Conservation (phyloP, 805 yeast genomes). For the Saturnispora kantuleensis region DNA sequence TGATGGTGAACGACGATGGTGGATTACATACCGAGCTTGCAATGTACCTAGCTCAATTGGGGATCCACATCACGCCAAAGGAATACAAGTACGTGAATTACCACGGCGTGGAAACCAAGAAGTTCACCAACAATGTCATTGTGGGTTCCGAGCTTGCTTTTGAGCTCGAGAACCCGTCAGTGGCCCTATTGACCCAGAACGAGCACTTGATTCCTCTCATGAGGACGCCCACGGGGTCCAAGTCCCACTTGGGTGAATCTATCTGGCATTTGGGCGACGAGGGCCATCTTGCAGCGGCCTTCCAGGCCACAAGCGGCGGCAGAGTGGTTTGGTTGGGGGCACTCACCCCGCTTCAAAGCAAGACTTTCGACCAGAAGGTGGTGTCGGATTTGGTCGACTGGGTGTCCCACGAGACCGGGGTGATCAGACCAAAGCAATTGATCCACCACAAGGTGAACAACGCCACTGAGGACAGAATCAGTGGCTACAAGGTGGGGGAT, state of each 20-base stretch:
- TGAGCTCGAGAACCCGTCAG: slow-evolving; percentile 38
- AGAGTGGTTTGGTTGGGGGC: slow-evolving; percentile 80
- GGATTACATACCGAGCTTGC: slow-evolving; percentile 54
- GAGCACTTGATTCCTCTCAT: slow-evolving; percentile 63
- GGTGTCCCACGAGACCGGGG: slow-evolving; percentile 63
- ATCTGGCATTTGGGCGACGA: slow-evolving; percentile 79
- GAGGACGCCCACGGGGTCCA: slow-evolving; percentile 53
- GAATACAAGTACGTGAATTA: slow-evolving; percentile 57
- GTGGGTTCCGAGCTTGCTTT: slow-evolving; percentile 12
- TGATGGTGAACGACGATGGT: slow-evolving; percentile 47
- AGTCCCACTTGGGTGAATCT: slow-evolving; percentile 31
- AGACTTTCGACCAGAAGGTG: slow-evolving; percentile 27
- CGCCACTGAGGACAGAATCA: slow-evolving; percentile 25
- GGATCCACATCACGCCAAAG: slow-evolving; percentile 75
- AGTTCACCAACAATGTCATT: slow-evolving; percentile 24
- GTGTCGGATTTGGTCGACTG: slow-evolving; percentile 47
- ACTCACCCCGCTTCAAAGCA: slow-evolving; percentile 38
- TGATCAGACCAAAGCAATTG: slow-evolving; percentile 46
- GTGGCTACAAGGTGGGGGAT: slow-evolving; percentile 67
- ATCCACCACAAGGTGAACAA: slow-evolving; percentile 38
- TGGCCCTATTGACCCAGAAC: slow-evolving; percentile 62
- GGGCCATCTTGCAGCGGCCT: slow-evolving; percentile 62
- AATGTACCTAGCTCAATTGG: slow-evolving; percentile 65
- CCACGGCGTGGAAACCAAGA: slow-evolving; percentile 31
- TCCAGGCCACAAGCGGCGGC: slow-evolving; percentile 73